Base-by-base conservation (phyloP, 495 filamentous ascomycete species). In the Immersiella caudata region DNA sequence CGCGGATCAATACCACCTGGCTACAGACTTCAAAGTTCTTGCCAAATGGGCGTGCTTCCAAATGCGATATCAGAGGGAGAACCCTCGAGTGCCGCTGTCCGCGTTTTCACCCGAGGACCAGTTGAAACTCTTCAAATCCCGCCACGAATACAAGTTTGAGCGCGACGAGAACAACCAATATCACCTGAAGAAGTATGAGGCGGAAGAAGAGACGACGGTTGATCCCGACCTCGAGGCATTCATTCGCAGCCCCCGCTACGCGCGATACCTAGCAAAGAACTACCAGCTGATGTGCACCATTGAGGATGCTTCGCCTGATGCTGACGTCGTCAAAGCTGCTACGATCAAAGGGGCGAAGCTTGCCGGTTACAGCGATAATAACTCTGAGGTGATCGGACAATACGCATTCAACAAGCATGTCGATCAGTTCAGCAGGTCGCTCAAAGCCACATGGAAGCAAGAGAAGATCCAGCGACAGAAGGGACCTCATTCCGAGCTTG, bases 71-170 rank as follows among this genome's bases (percentile, higher is more conserved):
- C 60, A 21, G 67, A 33, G 29, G 29, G 29, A 33, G 29, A 18
- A 26, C 60, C 12, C 67, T 24, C 24, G 57, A 62, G 40, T 46
- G 40, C 35, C 65, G 11, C 64, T 76, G 18, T 66, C 73, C 9
- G 51, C 68, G 36, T 69, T 76, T 4, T 75, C 74, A 0, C 21
- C 35, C 3, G 29, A 60, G 3, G 73, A 75, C 51, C 69, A 71
- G 14, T 55, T 57, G 2, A 67, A 66, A 8, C 60, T 76, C 1
- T 75, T 76, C 50, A 57, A 33, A n/a, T 6, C 40, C 70, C 0
- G 65, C 56, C 40, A 36, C 33, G 27, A 74, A 11, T 67, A 72
- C 24, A 56, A 60, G 5, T 26, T 75, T 2, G 33, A 61, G 11
- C 21, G 68, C 22, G 67, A 65, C 7, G 62, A 69, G 4, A 40